Percentiles rank a stretch among this genome's conserved stretches.
Conservation (phyloP, 148 eudicot species). For the Silene uniflora region DNA sequence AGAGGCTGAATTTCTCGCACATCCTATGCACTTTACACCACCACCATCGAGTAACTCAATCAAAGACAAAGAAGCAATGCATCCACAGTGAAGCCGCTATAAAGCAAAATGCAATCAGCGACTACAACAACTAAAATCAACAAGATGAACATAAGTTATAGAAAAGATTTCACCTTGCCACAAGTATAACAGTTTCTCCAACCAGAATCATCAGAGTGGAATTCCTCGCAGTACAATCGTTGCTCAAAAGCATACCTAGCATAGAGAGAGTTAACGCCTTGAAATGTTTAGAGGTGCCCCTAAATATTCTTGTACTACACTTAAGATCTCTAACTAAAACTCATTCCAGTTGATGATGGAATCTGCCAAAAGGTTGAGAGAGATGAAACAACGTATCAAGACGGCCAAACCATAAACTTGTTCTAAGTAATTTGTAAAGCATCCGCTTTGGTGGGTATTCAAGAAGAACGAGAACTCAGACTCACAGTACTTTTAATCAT, state of each 20-base stretch:
- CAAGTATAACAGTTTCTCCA: conserved; percentile 86
- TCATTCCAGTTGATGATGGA: not conserved
- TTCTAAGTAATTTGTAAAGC: not conserved
- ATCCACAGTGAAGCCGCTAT: conserved; percentile 97
- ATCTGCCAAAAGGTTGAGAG: not conserved
- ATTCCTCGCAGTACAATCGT: conserved; percentile 63
- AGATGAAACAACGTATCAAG: not conserved
- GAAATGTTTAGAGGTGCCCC: not conserved
- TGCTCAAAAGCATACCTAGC: conserved; percentile 72
- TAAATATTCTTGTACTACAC: not conserved
- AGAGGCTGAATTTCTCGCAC: conserved; percentile 40
- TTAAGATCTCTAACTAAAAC: not conserved
- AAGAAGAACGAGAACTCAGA: not conserved
- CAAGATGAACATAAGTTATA: conserved; percentile 11
- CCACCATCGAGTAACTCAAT: conserved; percentile 79
- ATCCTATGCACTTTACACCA: conserved; percentile 73
- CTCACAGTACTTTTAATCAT: not conserved
- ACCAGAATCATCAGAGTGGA: conserved; percentile 81
- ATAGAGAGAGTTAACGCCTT: conserved; percentile 20
- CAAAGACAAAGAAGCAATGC: conserved; percentile 78
- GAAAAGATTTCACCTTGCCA: conserved; percentile 59
- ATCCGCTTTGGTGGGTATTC: not conserved
- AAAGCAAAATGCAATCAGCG: conserved; percentile 23
- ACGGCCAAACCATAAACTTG: not conserved
- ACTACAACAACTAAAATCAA: conserved; percentile 20